A percentile compares a stretch with the other conserved stretches of the same genome.
phyloP scores from a whole-genome alignment of 2,329 filamentous ascomycete genomes.

The Fusarium oxysporum region DNA sequence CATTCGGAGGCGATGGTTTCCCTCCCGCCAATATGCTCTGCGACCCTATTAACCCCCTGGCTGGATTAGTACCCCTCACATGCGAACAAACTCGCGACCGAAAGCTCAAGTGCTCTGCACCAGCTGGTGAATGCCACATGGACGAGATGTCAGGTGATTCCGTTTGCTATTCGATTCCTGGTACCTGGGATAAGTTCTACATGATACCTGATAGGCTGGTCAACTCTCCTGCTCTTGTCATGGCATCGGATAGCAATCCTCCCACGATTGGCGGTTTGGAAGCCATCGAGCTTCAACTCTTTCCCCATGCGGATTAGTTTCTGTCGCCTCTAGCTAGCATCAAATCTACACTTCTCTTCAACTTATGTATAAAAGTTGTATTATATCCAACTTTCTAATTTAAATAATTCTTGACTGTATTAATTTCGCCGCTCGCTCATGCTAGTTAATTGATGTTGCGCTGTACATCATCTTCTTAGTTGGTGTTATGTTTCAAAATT shows the following conservation, averaged over 20 bases:
- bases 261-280: neutral
- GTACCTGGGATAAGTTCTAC: neutral
- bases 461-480: neutral
- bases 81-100: neutral
- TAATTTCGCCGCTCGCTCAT: neutral
- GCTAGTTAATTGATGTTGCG: neutral
- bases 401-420: no score
- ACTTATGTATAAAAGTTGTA: accelerated
- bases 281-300: neutral
- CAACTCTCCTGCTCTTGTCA: neutral
- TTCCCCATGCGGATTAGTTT: neutral
- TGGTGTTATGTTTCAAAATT: no score
- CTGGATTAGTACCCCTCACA: accelerated
- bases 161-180: neutral
- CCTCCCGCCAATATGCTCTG: neutral
- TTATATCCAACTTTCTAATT: neutral
- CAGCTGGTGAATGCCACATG: neutral
- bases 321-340: accelerated
- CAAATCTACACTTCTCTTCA: neutral
- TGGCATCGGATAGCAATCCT: neutral
- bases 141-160: neutral
- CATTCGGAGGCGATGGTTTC: accelerated
- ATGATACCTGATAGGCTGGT: neutral
- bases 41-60: accelerated
- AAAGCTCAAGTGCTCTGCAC: neutral